Conservation (phyloP, 805 yeast genomes). For the Sugiyamaella qingdaonensis region DNA sequence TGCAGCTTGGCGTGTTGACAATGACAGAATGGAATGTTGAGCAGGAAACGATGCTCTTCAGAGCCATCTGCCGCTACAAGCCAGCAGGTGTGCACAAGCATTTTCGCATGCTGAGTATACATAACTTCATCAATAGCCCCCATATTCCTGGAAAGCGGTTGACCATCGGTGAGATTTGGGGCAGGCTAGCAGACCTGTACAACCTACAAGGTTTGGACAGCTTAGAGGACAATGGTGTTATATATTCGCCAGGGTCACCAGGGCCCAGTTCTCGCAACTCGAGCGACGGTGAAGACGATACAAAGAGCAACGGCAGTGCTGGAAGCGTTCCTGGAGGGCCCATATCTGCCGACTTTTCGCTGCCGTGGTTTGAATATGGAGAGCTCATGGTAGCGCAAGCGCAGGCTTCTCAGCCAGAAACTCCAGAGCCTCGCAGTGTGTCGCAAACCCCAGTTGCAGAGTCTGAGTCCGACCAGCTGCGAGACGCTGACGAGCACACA, state of each 20-base stretch:
- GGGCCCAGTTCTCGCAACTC: neutral
- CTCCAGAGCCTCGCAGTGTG: slow-evolving; percentile 2
- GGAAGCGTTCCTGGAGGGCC: slow-evolving; percentile 7
- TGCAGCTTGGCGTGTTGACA: neutral
- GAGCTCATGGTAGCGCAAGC: slow-evolving; percentile 41
- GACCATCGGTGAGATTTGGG: slow-evolving; percentile 53
- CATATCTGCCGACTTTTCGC: slow-evolving; percentile 30
- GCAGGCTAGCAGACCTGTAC: slow-evolving; percentile 49
- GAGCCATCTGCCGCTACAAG: slow-evolving; percentile 58
- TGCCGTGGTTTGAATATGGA: slow-evolving; percentile 46
- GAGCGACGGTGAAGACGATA: slow-evolving; percentile 5
- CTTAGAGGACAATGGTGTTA: slow-evolving; percentile 33
- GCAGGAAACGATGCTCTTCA: slow-evolving; percentile 59
- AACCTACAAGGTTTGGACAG: slow-evolving; percentile 56
- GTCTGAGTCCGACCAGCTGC: neutral
- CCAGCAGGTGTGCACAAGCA: slow-evolving; percentile 57
- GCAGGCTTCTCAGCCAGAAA: slow-evolving; percentile 20
- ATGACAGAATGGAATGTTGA: slow-evolving; percentile 47
- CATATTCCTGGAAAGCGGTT: slow-evolving; percentile 27
- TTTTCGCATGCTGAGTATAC: slow-evolving; percentile 34
- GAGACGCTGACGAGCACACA: slow-evolving; percentile 4
- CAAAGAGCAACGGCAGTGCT: slow-evolving; percentile 7
- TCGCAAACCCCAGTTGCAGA: slow-evolving; percentile 4
- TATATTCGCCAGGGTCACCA: neutral
- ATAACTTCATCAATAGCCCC: slow-evolving; percentile 26